Conservation (phyloP, 345 rosid species). For the Heritiera fomes region DNA sequence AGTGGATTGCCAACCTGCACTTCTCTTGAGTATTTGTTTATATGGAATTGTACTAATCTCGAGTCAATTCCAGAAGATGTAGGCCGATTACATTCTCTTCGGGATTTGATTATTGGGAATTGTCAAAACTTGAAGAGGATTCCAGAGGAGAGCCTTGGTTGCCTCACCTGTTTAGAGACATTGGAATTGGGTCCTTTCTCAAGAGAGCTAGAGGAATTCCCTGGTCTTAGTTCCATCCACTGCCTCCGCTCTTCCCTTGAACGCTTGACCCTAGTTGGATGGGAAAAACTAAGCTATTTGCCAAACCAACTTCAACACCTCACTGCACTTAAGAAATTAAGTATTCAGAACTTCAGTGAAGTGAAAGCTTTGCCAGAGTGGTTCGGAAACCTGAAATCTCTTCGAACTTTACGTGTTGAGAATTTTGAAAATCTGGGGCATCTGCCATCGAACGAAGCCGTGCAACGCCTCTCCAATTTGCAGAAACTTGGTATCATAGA, state of each 20-base stretch:
- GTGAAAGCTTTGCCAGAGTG: conserved; percentile 12
- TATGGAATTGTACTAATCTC: neutral
- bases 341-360: neutral
- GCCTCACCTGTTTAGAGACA: neutral
- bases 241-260: neutral
- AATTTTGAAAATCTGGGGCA: neutral
- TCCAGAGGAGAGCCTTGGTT: conserved; percentile 4
- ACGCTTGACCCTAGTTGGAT: neutral
- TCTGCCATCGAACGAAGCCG: neutral
- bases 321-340: neutral
- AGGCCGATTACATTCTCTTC: too few relatives aligned
- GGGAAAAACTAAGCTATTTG: conserved; percentile 3
- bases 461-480: conserved; percentile 15
- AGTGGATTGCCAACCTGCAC: neutral
- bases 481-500: accelerated
- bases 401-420: accelerated
- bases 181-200: neutral
- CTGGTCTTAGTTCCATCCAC: conserved; percentile 1
- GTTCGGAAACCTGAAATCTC: conserved; percentile 14
- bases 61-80: neutral
- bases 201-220: conserved; percentile 11
- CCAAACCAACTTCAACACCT: conserved; percentile 19
- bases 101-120: too few relatives aligned
- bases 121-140: too few relatives aligned
- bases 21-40: neutral